Evolutionary conservation across 176 grass and related monocot species (phyloP), one percentile per base, ranked within the genome.

Genomic region (Tillandsia fasciculata): DNA sequence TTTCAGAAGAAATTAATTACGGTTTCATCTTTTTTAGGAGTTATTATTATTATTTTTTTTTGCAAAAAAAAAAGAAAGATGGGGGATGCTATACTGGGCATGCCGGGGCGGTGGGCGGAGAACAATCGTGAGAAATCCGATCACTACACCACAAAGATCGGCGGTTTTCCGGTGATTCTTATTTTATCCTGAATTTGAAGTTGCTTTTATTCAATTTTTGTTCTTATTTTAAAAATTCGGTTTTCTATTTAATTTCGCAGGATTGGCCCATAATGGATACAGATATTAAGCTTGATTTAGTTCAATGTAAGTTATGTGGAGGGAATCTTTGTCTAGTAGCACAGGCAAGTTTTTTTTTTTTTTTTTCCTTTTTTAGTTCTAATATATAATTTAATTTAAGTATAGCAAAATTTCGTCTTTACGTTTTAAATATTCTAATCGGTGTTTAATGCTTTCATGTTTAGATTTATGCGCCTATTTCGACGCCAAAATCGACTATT

Each of bases 101-200:
- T 93, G 50, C 94, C 89, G 13, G 94, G 94, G 26, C 87, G 72
- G 48, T 97, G 94, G 89, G 86, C 94, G 33, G 73, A 85, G 65
- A 76, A 93, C 65, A 84, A 83, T 66, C 75, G 86, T 23, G 89
- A 97, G 77, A 90, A 82, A 67, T 84, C 86, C 63, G 94, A 97
- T 67, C 84, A 93, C 79, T 99, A 88, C 79, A 93, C 89, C n/a
- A 97, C 80, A 26, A 99, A 99, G 71, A 93, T 99, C 11, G 94
- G 94, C 26, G 94, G 94, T 58, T 33, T 82, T 12, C 84, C 89
- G 42, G 87, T 99, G 78, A 42, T 77, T 79, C 11, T 13, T 51
- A 11, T 17, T 28, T 54, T 0, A 1, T 70, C 10, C 70, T 79
- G 2, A 8, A n/a, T 18, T 2, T 20, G 15, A 9, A 23, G 56